phyloP scores from a whole-genome alignment of 495 filamentous ascomycete genomes.

The Terfezia boudieri region DNA sequence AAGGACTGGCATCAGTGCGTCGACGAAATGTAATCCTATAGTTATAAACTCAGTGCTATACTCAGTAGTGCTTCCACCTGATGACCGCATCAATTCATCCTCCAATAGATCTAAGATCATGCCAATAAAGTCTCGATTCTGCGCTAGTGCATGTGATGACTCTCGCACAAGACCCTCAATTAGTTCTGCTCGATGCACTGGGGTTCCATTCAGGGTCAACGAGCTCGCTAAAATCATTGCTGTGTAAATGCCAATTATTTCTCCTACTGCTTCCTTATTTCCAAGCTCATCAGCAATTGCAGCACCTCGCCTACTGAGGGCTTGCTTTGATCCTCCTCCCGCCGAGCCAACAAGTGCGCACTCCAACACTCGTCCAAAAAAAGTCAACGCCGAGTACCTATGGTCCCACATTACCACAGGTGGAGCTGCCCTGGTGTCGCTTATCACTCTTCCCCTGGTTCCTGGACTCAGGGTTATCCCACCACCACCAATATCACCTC shows the following conservation, averaged over 20 bases:
- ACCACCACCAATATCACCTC: background rate
- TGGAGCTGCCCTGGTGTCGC: slow-evolving; percentile 29
- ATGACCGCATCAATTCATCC: slow-evolving; percentile 29
- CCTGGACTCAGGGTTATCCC: slow-evolving; percentile 33
- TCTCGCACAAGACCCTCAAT: slow-evolving; percentile 33
- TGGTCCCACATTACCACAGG: slow-evolving; percentile 45
- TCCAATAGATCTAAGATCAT: slow-evolving; percentile 74
- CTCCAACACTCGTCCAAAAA: slow-evolving; percentile 54
- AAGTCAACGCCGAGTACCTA: slow-evolving; percentile 51
- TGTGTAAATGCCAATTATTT: slow-evolving; percentile 41
- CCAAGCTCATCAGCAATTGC: slow-evolving; percentile 19
- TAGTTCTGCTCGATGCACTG: slow-evolving; percentile 1
- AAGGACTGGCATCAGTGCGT: slow-evolving; percentile 41
- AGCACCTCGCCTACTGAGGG: background rate
- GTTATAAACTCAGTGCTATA: slow-evolving; percentile 36
- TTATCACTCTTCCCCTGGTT: slow-evolving; percentile 47
- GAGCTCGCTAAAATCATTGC: slow-evolving; percentile 25
- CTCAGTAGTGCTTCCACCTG: slow-evolving; percentile 26
- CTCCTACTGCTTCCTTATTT: slow-evolving; percentile 31
- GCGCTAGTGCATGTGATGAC: slow-evolving; percentile 48
- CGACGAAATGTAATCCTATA: slow-evolving; percentile 57
- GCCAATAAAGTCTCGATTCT: slow-evolving; percentile 53
- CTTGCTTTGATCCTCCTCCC: background rate
- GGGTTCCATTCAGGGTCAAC: slow-evolving; percentile 15
- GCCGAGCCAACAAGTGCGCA: slow-evolving; percentile 22